A percentile compares a stretch with the other conserved stretches of the same genome.
phyloP scores from a whole-genome alignment of 495 filamentous ascomycete species.

The Trichoderma orchidacearum region DNA sequence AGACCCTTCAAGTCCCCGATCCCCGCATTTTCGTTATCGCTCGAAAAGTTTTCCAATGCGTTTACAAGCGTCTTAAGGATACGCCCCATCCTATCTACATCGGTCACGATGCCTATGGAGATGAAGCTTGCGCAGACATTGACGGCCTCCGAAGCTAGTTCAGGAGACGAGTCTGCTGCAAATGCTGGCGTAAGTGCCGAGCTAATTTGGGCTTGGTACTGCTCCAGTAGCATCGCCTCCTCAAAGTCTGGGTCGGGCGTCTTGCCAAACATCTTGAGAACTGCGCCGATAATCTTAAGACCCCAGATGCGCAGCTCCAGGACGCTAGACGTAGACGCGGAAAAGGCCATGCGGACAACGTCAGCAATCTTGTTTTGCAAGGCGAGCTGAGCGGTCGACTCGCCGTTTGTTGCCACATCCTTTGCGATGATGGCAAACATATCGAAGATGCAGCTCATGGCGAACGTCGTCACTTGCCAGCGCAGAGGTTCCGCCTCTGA shows the following conservation, averaged over 20 bases:
- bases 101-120: conserved; percentile 90
- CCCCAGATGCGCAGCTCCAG: conserved; percentile 80
- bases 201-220: conserved; percentile 96
- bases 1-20: conserved; percentile 91
- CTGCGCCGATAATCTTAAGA: conserved; percentile 81
- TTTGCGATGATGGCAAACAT: conserved; percentile 63
- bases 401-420: conserved; percentile 54
- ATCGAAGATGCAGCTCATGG: conserved; percentile 81
- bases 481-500: conserved; percentile 75
- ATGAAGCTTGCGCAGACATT: conserved; percentile 98
- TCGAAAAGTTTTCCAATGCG: conserved; percentile 84
- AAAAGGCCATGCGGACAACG: conserved; percentile 95
- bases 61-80: conserved; percentile 88
- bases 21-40: conserved; percentile 65
- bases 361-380: conserved; percentile 80
- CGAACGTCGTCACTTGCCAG: conserved; percentile 94
- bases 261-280: conserved; percentile 92
- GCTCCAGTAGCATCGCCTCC: conserved; percentile 87
- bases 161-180: conserved; percentile 87
- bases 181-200: conserved; percentile 95
- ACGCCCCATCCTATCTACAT: conserved; percentile 94
- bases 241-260: conserved; percentile 92
- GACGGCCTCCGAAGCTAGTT: conserved; percentile 86
- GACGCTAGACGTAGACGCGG: conserved; percentile 87
- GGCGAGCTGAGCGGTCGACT: conserved; percentile 55